These are phyloP conservation scores for Begonia peltatifolia DNA, from an alignment of 306 rosid genomes.

Conservation along the genomic window DNA sequence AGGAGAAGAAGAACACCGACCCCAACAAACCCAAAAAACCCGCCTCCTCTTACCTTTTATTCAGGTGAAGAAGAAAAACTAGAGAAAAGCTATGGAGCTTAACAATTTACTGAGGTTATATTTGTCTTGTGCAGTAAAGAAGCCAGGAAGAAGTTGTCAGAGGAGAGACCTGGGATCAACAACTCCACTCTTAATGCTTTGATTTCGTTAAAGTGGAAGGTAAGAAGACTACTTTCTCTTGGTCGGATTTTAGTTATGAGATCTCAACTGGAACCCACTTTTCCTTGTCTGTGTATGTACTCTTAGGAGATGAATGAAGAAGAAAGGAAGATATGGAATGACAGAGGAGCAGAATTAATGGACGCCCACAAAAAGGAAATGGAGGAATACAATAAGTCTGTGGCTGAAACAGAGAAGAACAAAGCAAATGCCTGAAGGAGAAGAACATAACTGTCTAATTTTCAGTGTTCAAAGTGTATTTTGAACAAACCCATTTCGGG, in stretches of 20 bases:
- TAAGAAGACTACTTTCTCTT: not conserved
- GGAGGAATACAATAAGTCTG: conserved; percentile 53
- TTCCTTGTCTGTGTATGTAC: too few relatives aligned
- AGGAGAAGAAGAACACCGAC: conserved; percentile 39
- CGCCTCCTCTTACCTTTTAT: conserved; percentile 56
- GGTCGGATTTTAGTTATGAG: too few relatives aligned
- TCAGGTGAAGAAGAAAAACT: conserved; percentile 25
- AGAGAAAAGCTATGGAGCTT: not conserved
- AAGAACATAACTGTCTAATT: not conserved
- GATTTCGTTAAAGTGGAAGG: conserved; percentile 82
- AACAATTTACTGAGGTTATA: too few relatives aligned
- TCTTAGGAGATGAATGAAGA: conserved; percentile 62
- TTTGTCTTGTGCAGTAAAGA: conserved; percentile 34
- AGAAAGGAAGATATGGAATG: conserved; percentile 54
- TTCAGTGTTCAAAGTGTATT: conserved; percentile 25
- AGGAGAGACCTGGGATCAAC: conserved; percentile 41
- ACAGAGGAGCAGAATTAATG: conserved; percentile 70
- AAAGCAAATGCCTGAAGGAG: not conserved
- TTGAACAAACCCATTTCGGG: conserved; percentile 17
- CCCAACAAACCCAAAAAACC: conserved; percentile 91
- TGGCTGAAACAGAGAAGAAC: conserved; percentile 9
- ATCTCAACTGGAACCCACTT: too few relatives aligned
- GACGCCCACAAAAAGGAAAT: conserved; percentile 63
- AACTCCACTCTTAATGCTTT: conserved; percentile 41
- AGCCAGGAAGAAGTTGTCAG: conserved; percentile 49